Conservation (phyloP, 2,329 filamentous ascomycete species). For the Fusarium chaquense region DNA sequence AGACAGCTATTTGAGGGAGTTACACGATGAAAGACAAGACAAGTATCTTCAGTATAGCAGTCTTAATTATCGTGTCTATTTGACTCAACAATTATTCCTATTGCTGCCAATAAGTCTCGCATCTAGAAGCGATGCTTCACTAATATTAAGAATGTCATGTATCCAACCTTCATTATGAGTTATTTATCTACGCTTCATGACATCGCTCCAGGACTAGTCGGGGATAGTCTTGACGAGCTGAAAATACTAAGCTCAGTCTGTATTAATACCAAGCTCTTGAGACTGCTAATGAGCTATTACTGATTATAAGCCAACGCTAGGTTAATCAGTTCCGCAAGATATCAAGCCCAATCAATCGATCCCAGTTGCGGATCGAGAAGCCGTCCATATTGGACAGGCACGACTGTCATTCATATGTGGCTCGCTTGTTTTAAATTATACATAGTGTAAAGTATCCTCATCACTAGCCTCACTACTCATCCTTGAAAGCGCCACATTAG, state of each 20-base stretch:
- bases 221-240: not conserved
- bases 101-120: no score
- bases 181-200: not conserved
- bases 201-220: not conserved
- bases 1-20: fast-evolving
- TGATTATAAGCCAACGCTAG: not conserved
- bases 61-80: fast-evolving
- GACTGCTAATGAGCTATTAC: not conserved
- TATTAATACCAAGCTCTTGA: not conserved
- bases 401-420: no score
- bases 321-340: not conserved
- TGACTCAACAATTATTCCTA: no score
- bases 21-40: not conserved
- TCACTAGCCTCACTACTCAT: not conserved
- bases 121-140: no score
- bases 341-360: not conserved
- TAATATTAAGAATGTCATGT: not conserved
- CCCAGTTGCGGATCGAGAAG: not conserved
- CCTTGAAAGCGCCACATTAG: not conserved
- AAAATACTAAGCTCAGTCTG: not conserved
- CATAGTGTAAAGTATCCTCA: not conserved
- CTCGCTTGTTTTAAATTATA: not conserved
- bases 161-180: no score
- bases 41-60: not conserved
- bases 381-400: fast-evolving